Evolutionary conservation across 805 yeast genomes (phyloP), one percentile per base, ranked within the genome.

Genomic region (Hanseniaspora lachancei): DNA sequence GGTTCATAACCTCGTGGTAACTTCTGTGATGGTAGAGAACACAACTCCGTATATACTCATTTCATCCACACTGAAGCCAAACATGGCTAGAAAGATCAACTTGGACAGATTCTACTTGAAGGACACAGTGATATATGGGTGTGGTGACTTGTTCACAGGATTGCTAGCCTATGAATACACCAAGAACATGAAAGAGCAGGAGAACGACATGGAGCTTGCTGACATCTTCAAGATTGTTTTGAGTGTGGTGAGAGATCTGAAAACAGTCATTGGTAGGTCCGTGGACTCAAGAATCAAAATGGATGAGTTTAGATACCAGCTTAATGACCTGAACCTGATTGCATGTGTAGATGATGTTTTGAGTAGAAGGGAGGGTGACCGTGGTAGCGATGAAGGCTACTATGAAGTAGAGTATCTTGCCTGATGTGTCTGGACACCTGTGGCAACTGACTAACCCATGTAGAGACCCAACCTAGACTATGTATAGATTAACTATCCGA

Each of bases 61-160:
- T 10, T 53, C 56, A 1, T 46, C 38, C 21, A 12, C 27, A 16
- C 20, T 46, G 23, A 34, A 29, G 5, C 15, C 29, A 18, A 20
- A n/a, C 9, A 23, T n/a, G 16, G 20, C 44, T 5, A 46, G 41
- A 39, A 53, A 36, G 13, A 53, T 53, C 23, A 46, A 53, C 15
- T 16, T 53, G n/a, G 24, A 38, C 3, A 46, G 27, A 24, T 53
- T 44, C 13, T 46, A 53, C 18, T 9, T 46, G 27, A 38, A 27
- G 15, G 56, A 53, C n/a, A 53, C 56, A 15, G 46, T 43, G 3
- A 46, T 84, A 64, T 81, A 80, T 42, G 93, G 93, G 1, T 77
- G 86, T 57, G 93, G 93, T 2, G 93, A 85, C 64, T 67, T 85
- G 18, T 82, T 84, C 64, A 72, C 81, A 2, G 88, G 83, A 0